Evolutionary conservation across 345 rosid species (phyloP), one percentile per base, ranked within the genome.

Genomic region (Heritiera littoralis): DNA sequence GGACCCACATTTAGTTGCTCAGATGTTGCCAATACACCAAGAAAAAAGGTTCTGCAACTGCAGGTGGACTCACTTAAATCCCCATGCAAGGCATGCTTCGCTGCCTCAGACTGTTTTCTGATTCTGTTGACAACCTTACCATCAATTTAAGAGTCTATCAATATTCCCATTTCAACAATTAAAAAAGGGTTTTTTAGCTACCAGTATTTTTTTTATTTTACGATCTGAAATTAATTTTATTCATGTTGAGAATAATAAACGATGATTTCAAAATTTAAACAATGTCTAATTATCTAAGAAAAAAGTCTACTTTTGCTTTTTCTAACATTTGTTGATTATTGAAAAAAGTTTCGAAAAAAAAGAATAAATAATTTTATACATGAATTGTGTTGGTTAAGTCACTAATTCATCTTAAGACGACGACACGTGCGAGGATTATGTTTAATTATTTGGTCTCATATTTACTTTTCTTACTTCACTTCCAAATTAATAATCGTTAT

Each of bases 1-100:
- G 76, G 81, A 9, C 72, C 84, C 79, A 59, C 41, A n/a, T 61
- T 59, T 41, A 13, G 28, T 54, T 23, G 28, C 30, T 43, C 75
- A 67, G 2, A 69, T 20, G 28, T 73, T 79, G 30, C 43, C 67
- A 32, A 32, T 60, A 30, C 74, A 52, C 32, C 41, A 56, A 7
- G 12, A 40, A 20, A 40, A 61, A 28, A 10, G 43, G 2, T 35
- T 7, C 2, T 15, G 68, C 15, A 40, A 17, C 28, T 23, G 28
- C 28, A 23, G 28, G 28, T 23, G 28, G 28, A 23, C 28, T 23
- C 28, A 23, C 28, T 23, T 23, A 0, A 23, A 23, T 23, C 28
- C 52, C 32, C 30, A 28, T 30, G 9, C 30, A 2, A 3, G 7
- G n/a, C 63, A 11, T 58, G 63, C 63, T 58, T 17, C 23, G n/a